phyloP scores from a whole-genome alignment of 352 stramenopile species.

The Blastocystis hominis region DNA sequence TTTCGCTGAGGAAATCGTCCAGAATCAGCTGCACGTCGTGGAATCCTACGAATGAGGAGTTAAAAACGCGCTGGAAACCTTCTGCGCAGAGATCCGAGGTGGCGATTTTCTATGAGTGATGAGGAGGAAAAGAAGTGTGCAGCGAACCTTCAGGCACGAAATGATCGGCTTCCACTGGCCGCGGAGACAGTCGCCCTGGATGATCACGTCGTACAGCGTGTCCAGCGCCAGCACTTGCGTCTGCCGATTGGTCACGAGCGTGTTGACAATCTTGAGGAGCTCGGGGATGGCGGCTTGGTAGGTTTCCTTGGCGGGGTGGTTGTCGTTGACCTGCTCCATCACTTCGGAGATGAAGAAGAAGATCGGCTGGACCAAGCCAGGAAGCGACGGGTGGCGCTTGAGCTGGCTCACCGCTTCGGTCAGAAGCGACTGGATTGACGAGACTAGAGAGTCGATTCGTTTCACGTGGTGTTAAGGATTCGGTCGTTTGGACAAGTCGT shows the following conservation, averaged over 20 bases:
- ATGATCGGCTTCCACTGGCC: slow-evolving; percentile 12
- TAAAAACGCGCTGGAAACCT: not conserved
- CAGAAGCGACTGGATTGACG: not conserved
- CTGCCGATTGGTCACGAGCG: not conserved
- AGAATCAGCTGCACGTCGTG: not conserved
- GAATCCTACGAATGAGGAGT: not conserved
- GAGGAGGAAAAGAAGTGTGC: too few relatives aligned
- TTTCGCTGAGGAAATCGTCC: slow-evolving; percentile 4
- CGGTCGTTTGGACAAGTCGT: not conserved
- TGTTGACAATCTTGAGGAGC: not conserved
- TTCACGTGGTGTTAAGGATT: not conserved
- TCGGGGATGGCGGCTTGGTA: not conserved
- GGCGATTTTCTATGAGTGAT: not conserved
- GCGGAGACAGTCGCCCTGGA: not conserved
- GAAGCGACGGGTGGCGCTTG: not conserved
- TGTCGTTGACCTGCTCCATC: not conserved
- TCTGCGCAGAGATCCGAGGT: not conserved
- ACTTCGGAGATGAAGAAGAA: not conserved
- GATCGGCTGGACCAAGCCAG: not conserved
- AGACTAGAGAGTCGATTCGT: not conserved
- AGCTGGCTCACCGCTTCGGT: not conserved
- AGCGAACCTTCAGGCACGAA: not conserved
- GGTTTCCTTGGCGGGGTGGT: not conserved
- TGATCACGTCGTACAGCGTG: slow-evolving; percentile 18
- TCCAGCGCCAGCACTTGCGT: not conserved